A percentile compares a stretch with the other conserved stretches of the same genome.
Evolutionary conservation across 2,329 filamentous ascomycete genomes (phyloP).

Genomic region (Colletotrichum spaethianum): DNA sequence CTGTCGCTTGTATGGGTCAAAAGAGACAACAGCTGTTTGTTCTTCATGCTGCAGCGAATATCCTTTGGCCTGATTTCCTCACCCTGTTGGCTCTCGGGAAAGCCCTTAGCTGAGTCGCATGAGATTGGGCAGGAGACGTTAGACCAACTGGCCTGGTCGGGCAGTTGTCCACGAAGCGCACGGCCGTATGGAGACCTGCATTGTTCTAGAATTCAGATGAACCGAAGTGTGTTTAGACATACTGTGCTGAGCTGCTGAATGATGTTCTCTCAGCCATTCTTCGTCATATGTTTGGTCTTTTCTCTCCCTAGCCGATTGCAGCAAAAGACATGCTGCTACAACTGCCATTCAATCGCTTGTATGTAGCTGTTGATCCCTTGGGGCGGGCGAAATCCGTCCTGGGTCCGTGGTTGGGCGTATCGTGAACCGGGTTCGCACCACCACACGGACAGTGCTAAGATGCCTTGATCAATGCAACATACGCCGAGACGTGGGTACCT

Average conservation of each 20-base stretch:
- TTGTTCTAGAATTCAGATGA: slow-evolving; percentile 20
- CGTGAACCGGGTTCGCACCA: slow-evolving; percentile 3
- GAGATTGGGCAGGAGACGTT: neutral
- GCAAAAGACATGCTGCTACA: no score
- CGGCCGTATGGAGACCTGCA: slow-evolving; percentile 1
- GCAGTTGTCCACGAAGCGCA: slow-evolving; percentile 14
- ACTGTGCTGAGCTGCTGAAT: neutral
- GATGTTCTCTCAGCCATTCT: no score
- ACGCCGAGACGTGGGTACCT: slow-evolving; percentile 19
- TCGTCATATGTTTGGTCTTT: no score
- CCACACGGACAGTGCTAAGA: slow-evolving; percentile 40
- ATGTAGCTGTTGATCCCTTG: neutral
- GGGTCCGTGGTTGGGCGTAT: neutral
- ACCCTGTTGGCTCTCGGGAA: neutral
- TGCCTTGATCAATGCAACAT: slow-evolving; percentile 32
- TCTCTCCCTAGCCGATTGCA: no score
- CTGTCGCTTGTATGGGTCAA: neutral
- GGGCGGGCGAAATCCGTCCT: neutral
- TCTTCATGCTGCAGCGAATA: neutral
- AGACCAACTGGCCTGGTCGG: neutral
- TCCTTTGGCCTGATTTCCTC: neutral
- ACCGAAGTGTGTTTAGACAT: neutral
- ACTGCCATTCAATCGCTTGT: neutral
- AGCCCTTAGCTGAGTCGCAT: neutral
- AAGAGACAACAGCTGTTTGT: neutral